A percentile compares a stretch with the other conserved stretches of the same genome.
These are phyloP conservation scores for Komagataella populi DNA, from an alignment of 805 yeast genomes.

Conservation along the genomic window DNA sequence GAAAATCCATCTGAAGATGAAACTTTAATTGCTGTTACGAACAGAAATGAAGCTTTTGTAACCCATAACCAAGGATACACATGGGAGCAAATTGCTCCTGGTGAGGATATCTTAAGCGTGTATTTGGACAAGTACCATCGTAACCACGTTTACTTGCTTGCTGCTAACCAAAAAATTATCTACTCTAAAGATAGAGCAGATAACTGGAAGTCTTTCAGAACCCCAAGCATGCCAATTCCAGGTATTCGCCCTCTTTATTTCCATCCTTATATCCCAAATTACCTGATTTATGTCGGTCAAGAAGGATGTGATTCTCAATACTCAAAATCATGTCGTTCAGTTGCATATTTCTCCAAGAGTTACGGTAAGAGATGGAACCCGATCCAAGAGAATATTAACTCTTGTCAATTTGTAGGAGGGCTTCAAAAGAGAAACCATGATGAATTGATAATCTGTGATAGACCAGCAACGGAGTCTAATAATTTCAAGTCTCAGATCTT, in stretches of 20 bases:
- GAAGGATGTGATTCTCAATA: slow-evolving; percentile 37
- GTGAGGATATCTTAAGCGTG: slow-evolving; percentile 35
- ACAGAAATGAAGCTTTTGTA: slow-evolving; percentile 39
- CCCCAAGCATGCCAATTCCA: slow-evolving; percentile 38
- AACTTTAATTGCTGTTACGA: slow-evolving; percentile 48
- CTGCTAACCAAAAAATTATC: slow-evolving; percentile 35
- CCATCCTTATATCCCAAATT: slow-evolving; percentile 44
- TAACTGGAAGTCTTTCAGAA: slow-evolving; percentile 34
- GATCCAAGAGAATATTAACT: slow-evolving; percentile 37
- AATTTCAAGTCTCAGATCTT: slow-evolving; percentile 19
- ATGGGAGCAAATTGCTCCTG: slow-evolving; percentile 33
- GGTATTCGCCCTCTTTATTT: slow-evolving; percentile 37
- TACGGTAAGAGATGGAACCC: slow-evolving; percentile 52
- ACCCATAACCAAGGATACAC: slow-evolving; percentile 58
- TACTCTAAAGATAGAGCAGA: slow-evolving; percentile 57
- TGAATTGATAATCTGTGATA: slow-evolving; percentile 49
- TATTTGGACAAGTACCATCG: slow-evolving; percentile 40
- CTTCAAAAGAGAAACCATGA: slow-evolving; percentile 28
- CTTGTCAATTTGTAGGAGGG: slow-evolving; percentile 53
- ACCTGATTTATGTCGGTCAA: slow-evolving; percentile 58
- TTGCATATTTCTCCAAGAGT: slow-evolving; percentile 49
- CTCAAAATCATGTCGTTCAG: slow-evolving; percentile 35
- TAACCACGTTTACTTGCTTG: slow-evolving; percentile 39
- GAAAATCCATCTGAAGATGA: slow-evolving; percentile 34
- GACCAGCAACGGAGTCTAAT: slow-evolving; percentile 22